Base-by-base conservation (phyloP, 2,329 filamentous ascomycete species). In the Penicillium sp. region DNA sequence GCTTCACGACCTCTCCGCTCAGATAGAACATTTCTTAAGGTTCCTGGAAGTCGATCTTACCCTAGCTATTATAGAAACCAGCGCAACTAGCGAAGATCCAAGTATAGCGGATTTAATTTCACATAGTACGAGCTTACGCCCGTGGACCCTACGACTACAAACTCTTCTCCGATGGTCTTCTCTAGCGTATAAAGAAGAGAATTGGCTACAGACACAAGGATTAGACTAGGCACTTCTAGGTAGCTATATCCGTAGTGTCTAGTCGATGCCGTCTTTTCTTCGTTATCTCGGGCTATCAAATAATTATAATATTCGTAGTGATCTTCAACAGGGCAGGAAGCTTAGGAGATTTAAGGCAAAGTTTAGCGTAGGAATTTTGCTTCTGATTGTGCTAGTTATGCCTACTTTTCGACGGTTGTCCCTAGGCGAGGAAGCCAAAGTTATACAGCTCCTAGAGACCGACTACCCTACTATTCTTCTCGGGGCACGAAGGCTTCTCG, bases 221-320 rank as follows among this genome's bases (percentile, higher is more conserved):
- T 20, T 49, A 12, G 47, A 42, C 15, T 23, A 13, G 24, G 1
- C 20, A 23, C 20, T 9, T 45, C 41, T 37, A 4, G 18, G 37
- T n/a, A 50, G 41, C 6, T 24, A 20, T 29, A 12, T 47, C 31
- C 46, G 39, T 6, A 39, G 50, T 27, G 40, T 49, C 15, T 53
- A 15, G 44, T 33, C 40, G 7, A 47, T 50, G 27, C 50, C 44
- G 6, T 47, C 50, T 50, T 53, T 53, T 29, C 50, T 53, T 50
- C 47, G 47, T 29, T 10, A 46, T 27, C 12, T 50, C 6, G 44
- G 47, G 31, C 33, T n/a, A 13, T 50, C 27, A 40, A 23, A 43
- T 15, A 29, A 53, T 47, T 25, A 47, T 6, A 53, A 50, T 38
- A 6, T 24, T 39, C 25, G 2, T 4, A 50, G 39, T 39, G 35